Conservation (phyloP, 2,329 filamentous ascomycete species). For the Xylariaceae sp. region DNA sequence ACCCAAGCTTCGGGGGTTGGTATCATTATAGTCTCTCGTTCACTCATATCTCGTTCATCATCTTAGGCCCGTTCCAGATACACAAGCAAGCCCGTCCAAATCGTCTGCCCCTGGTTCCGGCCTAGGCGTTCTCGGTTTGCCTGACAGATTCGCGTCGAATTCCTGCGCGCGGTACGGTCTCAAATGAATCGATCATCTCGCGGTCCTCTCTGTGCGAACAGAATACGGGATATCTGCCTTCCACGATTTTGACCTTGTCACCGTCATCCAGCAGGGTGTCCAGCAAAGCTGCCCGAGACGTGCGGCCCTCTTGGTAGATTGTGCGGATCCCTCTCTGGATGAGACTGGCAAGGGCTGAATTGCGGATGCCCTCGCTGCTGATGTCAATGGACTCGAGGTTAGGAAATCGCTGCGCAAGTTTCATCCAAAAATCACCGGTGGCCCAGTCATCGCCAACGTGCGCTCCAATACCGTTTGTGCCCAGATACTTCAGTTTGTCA, state of each 20-base stretch:
- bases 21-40: neutral
- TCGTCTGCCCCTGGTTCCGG: no score
- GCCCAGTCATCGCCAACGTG: slow-evolving; percentile 23
- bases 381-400: slow-evolving; percentile 21
- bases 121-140: no score
- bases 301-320: slow-evolving; percentile 11
- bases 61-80: no score
- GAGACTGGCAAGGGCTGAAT: slow-evolving; percentile 15
- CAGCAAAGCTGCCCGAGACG: slow-evolving; percentile 1
- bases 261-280: neutral
- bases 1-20: no score
- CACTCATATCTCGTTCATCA: neutral
- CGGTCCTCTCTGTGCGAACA: no score
- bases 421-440: slow-evolving; percentile 13
- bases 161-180: no score
- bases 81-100: no score
- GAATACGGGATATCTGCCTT: no score
- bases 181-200: no score
- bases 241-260: no score
- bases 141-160: no score
- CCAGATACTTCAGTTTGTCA: slow-evolving; percentile 18
- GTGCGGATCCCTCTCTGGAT: slow-evolving; percentile 17
- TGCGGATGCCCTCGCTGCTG: slow-evolving; percentile 12
- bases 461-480: slow-evolving; percentile 52
- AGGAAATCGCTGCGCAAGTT: slow-evolving; percentile 19